Base-by-base conservation (phyloP, 2,329 filamentous ascomycete species). In the Neopestalotiopsis sp. region DNA sequence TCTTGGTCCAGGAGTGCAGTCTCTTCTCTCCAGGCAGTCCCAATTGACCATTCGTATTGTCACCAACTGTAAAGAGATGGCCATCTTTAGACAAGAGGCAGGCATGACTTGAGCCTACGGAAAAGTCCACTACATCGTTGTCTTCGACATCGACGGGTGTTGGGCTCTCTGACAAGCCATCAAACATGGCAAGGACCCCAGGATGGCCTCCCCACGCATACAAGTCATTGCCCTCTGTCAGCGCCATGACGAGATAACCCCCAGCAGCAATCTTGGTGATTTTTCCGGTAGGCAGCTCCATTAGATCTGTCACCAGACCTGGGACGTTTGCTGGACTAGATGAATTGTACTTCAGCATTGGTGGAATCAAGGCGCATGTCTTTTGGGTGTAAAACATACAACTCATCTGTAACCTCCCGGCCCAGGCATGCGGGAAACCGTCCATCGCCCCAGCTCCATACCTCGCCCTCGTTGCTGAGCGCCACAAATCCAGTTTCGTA, bases 171-270 rank as follows among this genome's bases (percentile, higher is more conserved):
- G 75, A 76, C 38, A 81, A 65, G 0, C 66, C 75, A 20, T 75
- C 72, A 1, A 79, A 61, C 40, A 84, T 74, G 32, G 77, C 72
- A n/a, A 74, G 73, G 12, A 75, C 75, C 4, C 79, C 78, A 12
- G 78, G 76, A 67, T 81, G 79, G n/a, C 78, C 77, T 38, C 90
- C 90, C 90, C 90, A 92, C 30, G 87, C 75, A 74, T 92, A 92
- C 1, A 91, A 76, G 68, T 89, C 86, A 40, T 85, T 82, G 2
- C 86, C 87, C 12, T 83, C 79, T 0, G 89, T 91, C 58, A 92
- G 72, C 0, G 89, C 89, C 3, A 86, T 88, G 2, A 86, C 78
- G 2, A 85, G 78, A 74, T 90, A 90, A 0, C 90, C 89, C 2
- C 85, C 85, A 3, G 85, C 85, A 4, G 81, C 83, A 32, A 92